A percentile compares a stretch with the other conserved stretches of the same genome.
Evolutionary conservation across 2,329 filamentous ascomycete species (phyloP).

Genomic region (Penicillium paneum): DNA sequence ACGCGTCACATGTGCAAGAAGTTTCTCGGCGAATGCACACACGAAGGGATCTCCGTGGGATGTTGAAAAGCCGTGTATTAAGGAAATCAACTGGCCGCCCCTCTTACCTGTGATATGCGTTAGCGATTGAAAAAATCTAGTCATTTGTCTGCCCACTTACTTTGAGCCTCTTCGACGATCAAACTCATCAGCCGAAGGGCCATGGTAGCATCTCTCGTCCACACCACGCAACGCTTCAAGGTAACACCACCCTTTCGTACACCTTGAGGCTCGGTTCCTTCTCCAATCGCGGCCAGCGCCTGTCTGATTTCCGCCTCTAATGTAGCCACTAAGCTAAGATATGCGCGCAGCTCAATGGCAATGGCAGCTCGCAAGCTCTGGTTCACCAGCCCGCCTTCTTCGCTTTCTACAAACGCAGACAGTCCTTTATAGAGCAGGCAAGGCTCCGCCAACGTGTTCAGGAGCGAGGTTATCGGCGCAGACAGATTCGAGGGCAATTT

Average conservation of each 20-base stretch:
- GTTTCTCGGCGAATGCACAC: constrained; percentile 82
- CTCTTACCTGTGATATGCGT: constrained; percentile 54
- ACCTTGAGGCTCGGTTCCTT: constrained; percentile 59
- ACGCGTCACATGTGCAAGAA: constrained; percentile 80
- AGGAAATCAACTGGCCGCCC: constrained; percentile 85
- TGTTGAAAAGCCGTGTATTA: constrained; percentile 90
- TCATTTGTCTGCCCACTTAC: constrained; percentile 41
- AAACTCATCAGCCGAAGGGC: constrained; percentile 87
- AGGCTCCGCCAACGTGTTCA: constrained; percentile 88
- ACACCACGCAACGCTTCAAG: constrained; percentile 90
- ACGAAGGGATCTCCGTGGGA: constrained; percentile 96
- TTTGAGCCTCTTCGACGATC: constrained; percentile 86
- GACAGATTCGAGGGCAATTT: constrained; percentile 77
- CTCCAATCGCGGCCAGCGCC: constrained; percentile 67
- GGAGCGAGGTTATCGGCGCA: constrained; percentile 76
- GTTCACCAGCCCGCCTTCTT: constrained; percentile 77
- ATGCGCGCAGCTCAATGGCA: constrained; percentile 78
- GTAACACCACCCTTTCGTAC: constrained; percentile 88
- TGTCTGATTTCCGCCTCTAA: constrained; percentile 87
- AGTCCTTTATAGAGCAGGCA: constrained; percentile 85
- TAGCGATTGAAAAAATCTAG: constrained; percentile 2
- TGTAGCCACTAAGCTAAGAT: constrained; percentile 85
- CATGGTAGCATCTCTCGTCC: constrained; percentile 97
- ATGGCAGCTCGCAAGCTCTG: constrained; percentile 91
- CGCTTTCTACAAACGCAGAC: constrained; percentile 75